Evolutionary conservation across 2,329 filamentous ascomycete species (phyloP), one percentile per base, ranked within the genome.

Genomic region (Arthrobotrys iridis): DNA sequence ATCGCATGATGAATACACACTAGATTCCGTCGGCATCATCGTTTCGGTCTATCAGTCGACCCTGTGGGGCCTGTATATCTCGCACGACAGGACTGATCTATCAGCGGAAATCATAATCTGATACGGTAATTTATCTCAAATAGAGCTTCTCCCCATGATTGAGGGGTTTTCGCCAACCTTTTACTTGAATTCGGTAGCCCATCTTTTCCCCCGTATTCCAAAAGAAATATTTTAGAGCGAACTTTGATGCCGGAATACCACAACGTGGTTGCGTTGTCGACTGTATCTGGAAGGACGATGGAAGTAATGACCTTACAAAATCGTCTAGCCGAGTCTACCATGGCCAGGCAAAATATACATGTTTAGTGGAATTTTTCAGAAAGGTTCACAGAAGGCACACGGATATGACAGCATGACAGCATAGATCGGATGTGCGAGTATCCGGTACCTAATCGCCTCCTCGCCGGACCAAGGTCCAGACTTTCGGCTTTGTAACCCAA

Each of bases 251-350:
- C 30, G 45, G 63, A 75, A 68, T 75, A 64, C 71, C 57, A 68
- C 63, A 63, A 41, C 48, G n/a, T 40, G 57, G 46, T 46, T 68
- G 71, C 40, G 71, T 75, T 75, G 71, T 60, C 30, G 28, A 60
- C 71, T 68, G n/a, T 57, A 68, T 68, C 46, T 68, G 71, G 71
- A 62, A 75, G 71, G 71, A 67, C 58, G 66, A 57, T 57, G 20
- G 55, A 58, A 68, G 20, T 30, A 59, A 37, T 52, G 63, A 75
- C 71, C 71, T 75, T 37, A 75, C 71, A 68, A 75, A 75, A 63
- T 37, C 40, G 71, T 68, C 63, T 64, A 75, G 55, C 66, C 58
- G 66, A 71, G 28, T 30, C 40, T 30, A 40, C 50, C 48, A 63
- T 15, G 37, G 46, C 58, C 52, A 63, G 63, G 46, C 57, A 68